Conservation (phyloP, 208 protist genomes). For the Balamuthia mandrillaris region DNA sequence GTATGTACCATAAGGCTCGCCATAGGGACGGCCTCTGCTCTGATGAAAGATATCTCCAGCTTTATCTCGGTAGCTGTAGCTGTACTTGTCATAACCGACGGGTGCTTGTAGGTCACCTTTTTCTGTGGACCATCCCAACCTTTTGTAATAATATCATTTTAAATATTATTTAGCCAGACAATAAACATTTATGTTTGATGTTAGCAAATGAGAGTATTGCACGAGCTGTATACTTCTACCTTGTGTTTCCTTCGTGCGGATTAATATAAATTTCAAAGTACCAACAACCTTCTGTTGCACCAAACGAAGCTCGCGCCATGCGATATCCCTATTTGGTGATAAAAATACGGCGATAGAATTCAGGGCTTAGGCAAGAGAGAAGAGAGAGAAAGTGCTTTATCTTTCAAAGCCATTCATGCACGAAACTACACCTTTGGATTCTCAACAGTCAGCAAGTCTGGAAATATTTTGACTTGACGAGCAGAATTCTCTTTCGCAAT, state of each 20-base stretch:
- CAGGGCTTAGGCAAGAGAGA: neutral
- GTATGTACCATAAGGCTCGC: slow-evolving; percentile 6
- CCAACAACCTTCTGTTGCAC: slow-evolving; percentile 38
- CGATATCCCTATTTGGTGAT: slow-evolving; percentile 24
- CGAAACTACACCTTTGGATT: neutral
- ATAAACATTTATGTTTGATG: too few relatives aligned
- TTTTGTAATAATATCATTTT: too few relatives aligned
- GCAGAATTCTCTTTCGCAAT: slow-evolving; percentile 47
- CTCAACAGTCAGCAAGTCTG: neutral
- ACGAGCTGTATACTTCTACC: neutral
- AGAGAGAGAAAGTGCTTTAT: neutral
- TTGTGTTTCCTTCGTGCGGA: neutral
- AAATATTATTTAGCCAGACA: too few relatives aligned
- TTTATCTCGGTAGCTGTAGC: slow-evolving; percentile 44
- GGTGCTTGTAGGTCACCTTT: slow-evolving; percentile 51
- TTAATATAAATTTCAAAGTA: slow-evolving; percentile 53
- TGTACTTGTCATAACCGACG: slow-evolving; percentile 54
- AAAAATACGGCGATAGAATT: neutral
- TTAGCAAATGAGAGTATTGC: neutral
- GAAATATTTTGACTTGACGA: slow-evolving; percentile 22
- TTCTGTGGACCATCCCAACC: slow-evolving; percentile 50
- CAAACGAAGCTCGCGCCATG: slow-evolving; percentile 44
- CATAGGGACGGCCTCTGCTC: neutral
- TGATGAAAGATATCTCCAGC: slow-evolving; percentile 50
- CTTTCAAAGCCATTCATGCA: too few relatives aligned